Base-by-base conservation (phyloP, 106 monocot genomes). In the Vanilla planifolia region DNA sequence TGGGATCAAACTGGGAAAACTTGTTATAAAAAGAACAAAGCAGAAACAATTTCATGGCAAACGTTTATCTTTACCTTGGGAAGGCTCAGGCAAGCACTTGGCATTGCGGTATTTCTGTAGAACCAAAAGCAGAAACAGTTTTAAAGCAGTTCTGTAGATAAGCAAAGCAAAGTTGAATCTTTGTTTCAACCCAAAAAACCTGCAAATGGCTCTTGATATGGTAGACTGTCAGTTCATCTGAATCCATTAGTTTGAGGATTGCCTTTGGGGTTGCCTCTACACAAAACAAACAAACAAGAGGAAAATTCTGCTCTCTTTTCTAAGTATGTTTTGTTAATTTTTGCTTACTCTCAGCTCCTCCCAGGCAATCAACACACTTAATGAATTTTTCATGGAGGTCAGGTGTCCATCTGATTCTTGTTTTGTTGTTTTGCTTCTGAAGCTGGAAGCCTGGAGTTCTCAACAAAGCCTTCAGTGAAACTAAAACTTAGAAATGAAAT, bases 121-220 rank as follows among this genome's bases (percentile, higher is more conserved):
- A n/a, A n/a, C n/a, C n/a, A n/a, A n/a, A 73, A 22, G 8, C 29
- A 65, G 35, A 46, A 14, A 52, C 21, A 55, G 16, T 16, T 16
- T 55, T 5, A 55, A 20, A 15, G 6, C 14, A 15, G n/a, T 22
- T 17, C 25, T 46, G 33, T 37, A 59, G 33, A 14, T 19, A 28
- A 6, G 16, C 19, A 17, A 20, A 42, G n/a, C 48, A 33, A 42
- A 41, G 20, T 11, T 41, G 40, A 4, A 66, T 15, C 28, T 4
- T 22, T 53, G 24, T 42, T 29, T 33, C 3, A 51, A 22, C n/a
- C 59, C 51, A 4, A 14, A 5, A 35, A 73, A 86, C 85, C 85
- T 86, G 85, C 55, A 86, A 71, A 71, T 86, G 85, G 39, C 85
- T 86, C 65, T 86, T 86, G 48, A 86, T 64, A 68, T 86, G 85